Base-by-base conservation (phyloP, 306 rosid genomes). In the Trichosanthes cucumerina region DNA sequence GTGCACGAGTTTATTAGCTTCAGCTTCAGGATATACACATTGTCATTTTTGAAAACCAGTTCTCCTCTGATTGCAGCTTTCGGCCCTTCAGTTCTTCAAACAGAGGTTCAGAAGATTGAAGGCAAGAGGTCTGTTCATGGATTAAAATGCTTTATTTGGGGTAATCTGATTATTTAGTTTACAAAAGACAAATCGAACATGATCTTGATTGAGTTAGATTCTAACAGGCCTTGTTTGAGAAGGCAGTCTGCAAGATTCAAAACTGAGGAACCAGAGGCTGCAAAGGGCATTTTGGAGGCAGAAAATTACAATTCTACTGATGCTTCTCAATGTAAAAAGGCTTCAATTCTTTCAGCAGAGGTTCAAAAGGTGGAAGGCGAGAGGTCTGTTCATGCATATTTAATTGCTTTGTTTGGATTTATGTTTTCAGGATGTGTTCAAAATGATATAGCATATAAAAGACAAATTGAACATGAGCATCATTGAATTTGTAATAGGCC, bases 101-200 rank as follows among this genome's bases (percentile, higher is more conserved):
- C 78, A 76, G 78, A 81, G 65, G 85, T 65, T 81, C 63, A 26
- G 81, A 87, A 78, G 63, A 78, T 63, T 63, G 85, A 84, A 71
- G 77, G 66, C 62, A 87, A 71, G 80, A 90, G 96, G 97, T 94
- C 79, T 82, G 78, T 38, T 9, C 39, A 9, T 80, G 81, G 77
- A 53, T 77, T 34, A 73, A 46, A 60, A 78, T 86, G 34, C 77
- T 87, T 44, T 54, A 39, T 64, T 33, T 65, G 80, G 47, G 78
- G 52, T 60, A 71, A 80, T 75, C 76, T 41, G 79, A 80, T 59
- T 44, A 74, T 81, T 69, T 31, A 62, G 10, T 80, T 49, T 73
- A 80, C 39, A 66, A 26, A 80, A 24, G 70, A 66, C 54, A 83
- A 68, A 54, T 81, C 44, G 57, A 60, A 18, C 23, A 31, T 74